Evolutionary conservation across 2,329 filamentous ascomycete species (phyloP), one percentile per base, ranked within the genome.

Genomic region (Clonostachys sp.): DNA sequence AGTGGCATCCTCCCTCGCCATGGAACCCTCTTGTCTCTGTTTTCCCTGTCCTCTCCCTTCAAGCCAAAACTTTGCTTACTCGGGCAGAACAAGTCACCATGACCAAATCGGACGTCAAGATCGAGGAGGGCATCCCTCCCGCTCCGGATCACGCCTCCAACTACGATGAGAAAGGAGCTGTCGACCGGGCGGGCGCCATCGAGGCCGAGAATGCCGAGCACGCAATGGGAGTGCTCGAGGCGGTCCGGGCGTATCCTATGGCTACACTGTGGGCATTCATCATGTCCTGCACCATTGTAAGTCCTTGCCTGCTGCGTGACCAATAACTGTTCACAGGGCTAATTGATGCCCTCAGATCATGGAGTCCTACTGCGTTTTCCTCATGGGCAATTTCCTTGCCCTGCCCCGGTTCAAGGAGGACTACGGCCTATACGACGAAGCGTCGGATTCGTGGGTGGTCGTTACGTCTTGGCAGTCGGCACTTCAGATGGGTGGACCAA

Each of bases 271-370:
- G 72, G 72, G 72, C 70, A 1, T 73, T 74, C 43, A 59, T 64
- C 54, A 74, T 75, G 70, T 75, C 68, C 42, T 75, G 70, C 55
- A 75, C 72, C 5, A 75, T 75, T 57, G 72, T 75, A 42, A 63
- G 71, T n/a, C 34, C 38, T n/a, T 33, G 7, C 36, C 18, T 10
- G 18, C 14, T 12, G 18, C n/a, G n/a, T 34, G 12, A 12, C n/a
- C n/a, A 20, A 12, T 10, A 5, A 14, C n/a, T 42, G 16, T 14
- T 5, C 20, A 30, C 2, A 30, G 41, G 13, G 16, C 33, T 47
- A 14, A 34, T 34, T 14, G 16, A n/a, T 14, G 2, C 40, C 12
- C n/a, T 3, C 14, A 74, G 72, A 68, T 75, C 48, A 75, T 75
- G 72, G 72, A 75, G 51, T 69, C 71, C 1, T 75, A 72, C 60